These are phyloP conservation scores for Solanum hybrid DNA, from an alignment of 305 asterid species.

Conservation along the genomic window DNA sequence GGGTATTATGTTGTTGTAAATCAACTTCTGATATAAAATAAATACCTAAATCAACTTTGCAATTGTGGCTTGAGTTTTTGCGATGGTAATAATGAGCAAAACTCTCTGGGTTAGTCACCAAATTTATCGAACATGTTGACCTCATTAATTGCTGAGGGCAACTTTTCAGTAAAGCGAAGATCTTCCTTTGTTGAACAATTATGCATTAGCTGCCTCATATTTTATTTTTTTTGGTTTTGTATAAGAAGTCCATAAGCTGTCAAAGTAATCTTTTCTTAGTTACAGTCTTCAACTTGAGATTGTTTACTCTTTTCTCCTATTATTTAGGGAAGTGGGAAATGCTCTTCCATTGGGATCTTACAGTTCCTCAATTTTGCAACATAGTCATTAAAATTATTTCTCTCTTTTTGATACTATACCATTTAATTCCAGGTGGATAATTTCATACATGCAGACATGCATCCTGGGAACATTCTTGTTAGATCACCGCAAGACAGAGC, in stretches of 20 bases:
- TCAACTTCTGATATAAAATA: neutral
- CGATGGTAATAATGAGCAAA: neutral
- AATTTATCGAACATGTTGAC: neutral
- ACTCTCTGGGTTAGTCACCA: neutral
- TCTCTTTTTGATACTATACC: neutral
- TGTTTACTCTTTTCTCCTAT: neutral
- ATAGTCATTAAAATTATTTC: neutral
- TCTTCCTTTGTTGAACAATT: neutral
- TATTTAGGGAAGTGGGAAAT: neutral
- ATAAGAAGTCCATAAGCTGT: neutral
- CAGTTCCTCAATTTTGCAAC: neutral
- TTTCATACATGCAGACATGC: slow-evolving; percentile 87
- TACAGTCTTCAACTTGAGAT: neutral
- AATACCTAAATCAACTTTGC: neutral
- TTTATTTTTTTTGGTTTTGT: neutral
- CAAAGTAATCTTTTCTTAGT: neutral
- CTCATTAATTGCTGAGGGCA: neutral
- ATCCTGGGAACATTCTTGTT: slow-evolving; percentile 89
- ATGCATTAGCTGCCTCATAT: neutral
- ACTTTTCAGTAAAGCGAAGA: neutral
- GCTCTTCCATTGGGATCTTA: neutral
- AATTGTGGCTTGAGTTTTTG: neutral
- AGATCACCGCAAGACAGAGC: slow-evolving; percentile 31
- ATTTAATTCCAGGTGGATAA: slow-evolving; percentile 59
- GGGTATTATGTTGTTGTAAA: neutral